Evolutionary conservation across 148 eudicot genomes (phyloP).

Genomic region (Chenopodium quinoa): DNA sequence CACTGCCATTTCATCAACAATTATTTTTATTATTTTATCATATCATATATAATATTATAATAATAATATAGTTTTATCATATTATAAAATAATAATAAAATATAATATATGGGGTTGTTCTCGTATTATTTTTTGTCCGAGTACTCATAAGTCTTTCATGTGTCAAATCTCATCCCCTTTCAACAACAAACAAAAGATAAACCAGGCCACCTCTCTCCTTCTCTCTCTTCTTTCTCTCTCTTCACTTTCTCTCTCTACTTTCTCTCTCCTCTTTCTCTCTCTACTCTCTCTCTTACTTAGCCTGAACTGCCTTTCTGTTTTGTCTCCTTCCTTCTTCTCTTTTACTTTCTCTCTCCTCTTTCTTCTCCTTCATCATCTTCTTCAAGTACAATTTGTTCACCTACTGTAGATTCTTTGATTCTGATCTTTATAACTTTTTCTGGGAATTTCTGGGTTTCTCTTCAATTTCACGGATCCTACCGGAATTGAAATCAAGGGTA

Average conservation of each 20-base stretch:
- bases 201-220: background rate
- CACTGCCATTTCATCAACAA: background rate
- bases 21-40: background rate
- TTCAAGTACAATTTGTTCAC: background rate
- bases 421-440: no score
- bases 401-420: background rate
- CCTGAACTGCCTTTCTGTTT: constrained; percentile 15
- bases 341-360: background rate
- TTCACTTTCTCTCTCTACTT: no score
- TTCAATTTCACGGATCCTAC: no score
- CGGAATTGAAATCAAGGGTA: no score
- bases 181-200: constrained; percentile 31
- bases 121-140: constrained; percentile 8
- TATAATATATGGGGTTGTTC: background rate
- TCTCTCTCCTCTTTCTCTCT: background rate
- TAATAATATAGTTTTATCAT: background rate
- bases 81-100: background rate
- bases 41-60: background rate
- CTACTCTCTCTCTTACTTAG: constrained; percentile 4
- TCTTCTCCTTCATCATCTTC: background rate
- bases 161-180: constrained; percentile 33
- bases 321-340: constrained; percentile 26
- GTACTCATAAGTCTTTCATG: constrained; percentile 32
- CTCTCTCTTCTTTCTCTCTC: constrained; percentile 9
- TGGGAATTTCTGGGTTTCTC: no score